phyloP scores from a whole-genome alignment of 345 rosid species.

The Angophora floribunda region DNA sequence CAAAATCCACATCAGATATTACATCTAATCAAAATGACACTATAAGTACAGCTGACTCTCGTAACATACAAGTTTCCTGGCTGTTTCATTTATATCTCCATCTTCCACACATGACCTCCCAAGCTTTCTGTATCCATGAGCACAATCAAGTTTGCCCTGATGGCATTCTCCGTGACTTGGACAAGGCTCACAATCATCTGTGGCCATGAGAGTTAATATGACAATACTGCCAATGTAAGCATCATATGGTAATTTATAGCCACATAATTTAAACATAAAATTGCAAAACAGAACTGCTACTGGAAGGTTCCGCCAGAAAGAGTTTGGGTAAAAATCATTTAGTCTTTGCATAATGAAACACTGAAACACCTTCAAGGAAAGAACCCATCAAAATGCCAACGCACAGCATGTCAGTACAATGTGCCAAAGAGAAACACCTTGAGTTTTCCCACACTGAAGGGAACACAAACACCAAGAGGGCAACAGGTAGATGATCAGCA shows the following conservation, averaged over 20 bases:
- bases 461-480: not conserved
- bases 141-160: constrained; percentile 62
- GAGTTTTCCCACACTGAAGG: not conserved
- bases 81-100: constrained; percentile 58
- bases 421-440: not conserved
- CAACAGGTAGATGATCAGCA: not conserved
- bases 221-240: not conserved
- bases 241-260: not conserved
- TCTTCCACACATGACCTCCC: constrained; percentile 74
- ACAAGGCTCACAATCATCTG: constrained; percentile 80
- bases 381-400: not conserved
- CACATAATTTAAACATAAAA: not conserved
- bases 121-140: constrained; percentile 46
- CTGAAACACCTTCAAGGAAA: not conserved
- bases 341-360: not conserved
- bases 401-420: not conserved
- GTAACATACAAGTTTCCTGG: constrained; percentile 64
- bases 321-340: not conserved
- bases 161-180: constrained; percentile 60
- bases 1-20: not conserved
- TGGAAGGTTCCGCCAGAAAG: not conserved
- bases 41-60: constrained; percentile 2
- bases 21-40: not conserved
- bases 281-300: not conserved
- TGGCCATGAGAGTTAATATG: not conserved